Evolutionary conservation across 129 eudicot genomes (phyloP), one percentile per base, ranked within the genome.

Genomic region (Flaveria trinervia): DNA sequence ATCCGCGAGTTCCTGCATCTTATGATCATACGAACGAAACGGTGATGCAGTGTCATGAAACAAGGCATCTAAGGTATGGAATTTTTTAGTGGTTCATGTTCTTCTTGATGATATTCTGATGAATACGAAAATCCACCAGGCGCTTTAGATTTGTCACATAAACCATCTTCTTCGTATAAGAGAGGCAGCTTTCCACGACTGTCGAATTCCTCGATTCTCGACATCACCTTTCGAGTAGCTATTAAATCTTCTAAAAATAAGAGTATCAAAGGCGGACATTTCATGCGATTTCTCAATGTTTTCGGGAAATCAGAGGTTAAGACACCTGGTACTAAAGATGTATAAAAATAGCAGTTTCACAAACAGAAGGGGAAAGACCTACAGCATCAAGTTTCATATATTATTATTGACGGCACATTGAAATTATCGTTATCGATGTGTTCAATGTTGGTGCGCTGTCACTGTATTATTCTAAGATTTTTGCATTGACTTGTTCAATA

Each of bases 1-100:
- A 66, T 75, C 55, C 44, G 65, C 74, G 64, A 80, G 60, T 78
- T 80, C 81, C 60, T 49, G 68, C 71, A 77, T 84, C 54, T 82
- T 75, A 74, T 86, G 71, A 11, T 77, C 73, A 71, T 74, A 79
- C 26, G 76, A 54, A 51, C 49, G 79, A 39, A 82, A 69, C 14
- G 74, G 81, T 5, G 85, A 77, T 10, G 83, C 16, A 2, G 84
- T 56, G 55, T 80, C 84, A 11, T 62, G 79, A 33, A 76, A 74
- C 49, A 71, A 73, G 15, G 68, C 25, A 80, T 80, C 78, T 30
- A 83, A 48, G 50, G 54, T 50, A 33, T 77, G 77, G 22, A 83
- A 62, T 49, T 72, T 25, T 74, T 80, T 59, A 56, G 46, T 9
- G 70, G 56, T 65, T 73, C 44, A 55, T 79, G 71, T 46, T 25